Base-by-base conservation (phyloP, 495 filamentous ascomycete species). In the Neohortaea acidophila region DNA sequence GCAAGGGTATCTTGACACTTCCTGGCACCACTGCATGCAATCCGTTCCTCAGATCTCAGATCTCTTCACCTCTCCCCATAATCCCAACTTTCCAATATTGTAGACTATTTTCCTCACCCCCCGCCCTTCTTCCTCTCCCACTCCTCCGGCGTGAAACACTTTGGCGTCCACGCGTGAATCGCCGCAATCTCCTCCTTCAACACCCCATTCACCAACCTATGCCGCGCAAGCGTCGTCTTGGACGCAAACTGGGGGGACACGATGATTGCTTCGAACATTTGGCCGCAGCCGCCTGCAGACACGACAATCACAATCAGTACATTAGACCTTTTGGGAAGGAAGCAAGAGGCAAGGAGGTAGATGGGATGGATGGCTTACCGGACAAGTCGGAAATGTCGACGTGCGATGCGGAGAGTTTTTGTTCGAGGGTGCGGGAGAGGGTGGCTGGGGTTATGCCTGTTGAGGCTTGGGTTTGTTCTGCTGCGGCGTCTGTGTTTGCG, bases 121-220 rank as follows among this genome's bases (percentile, higher is more conserved):
- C 37, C 42, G 14, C 25, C 45, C 41, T 70, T 69, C 59, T 77
- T 69, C 56, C 69, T 76, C 64, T 79, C 74, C 77, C 81, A 94
- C 64, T 97, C 84, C 57, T 86, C 87, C 1, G 85, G 84, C 12
- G 89, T 96, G 64, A 79, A 83, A 59, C 91, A 96, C 61, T 86
- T 93, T 18, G 89, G 83, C 41, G 82, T 87, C 89, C 89, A 97
- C n/a, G 89, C 89, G 66, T 97, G 89, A 39, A 97, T 94, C 31
- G 75, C 72, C 3, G 83, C 81, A 58, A 97, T 89, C 65, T 97
- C 89, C n/a, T 71, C 70, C 63, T 87, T 89, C 53, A 97, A 60
- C 5, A 74, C 77, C 2, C 70, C 69, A 60, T 97, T 96, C 33
- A 94, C 89, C 35, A 92, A 66, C 15, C 89, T 75, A 62, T 94